Base-by-base conservation (phyloP, 306 rosid genomes). In the Oemleria cerasiformis region DNA sequence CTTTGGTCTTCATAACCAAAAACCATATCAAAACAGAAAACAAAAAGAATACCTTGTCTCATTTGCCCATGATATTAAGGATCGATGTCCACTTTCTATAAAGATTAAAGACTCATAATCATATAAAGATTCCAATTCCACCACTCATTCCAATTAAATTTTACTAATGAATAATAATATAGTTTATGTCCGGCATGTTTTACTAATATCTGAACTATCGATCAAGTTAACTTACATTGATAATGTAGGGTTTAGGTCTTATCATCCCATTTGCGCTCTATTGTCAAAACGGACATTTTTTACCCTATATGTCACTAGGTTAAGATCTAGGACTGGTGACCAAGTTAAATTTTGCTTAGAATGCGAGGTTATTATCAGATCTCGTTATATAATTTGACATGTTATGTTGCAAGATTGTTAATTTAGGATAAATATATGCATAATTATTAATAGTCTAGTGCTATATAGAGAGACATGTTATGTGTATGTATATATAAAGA, bases 1-100 rank as follows among this genome's bases (percentile, higher is more conserved):
- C 30, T 25, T 25, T 25, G 30, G 50, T 49, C 58, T 14, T 10
- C 73, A 60, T 41, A 67, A 63, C 80, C 78, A 71, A n/a, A 53
- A 65, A 67, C 16, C 74, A 71, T 62, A 75, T 58, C 53, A 69
- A 0, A 70, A 73, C 80, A 65, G 70, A 75, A 42, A 73, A 63
- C 43, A 53, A 84, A 76, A 62, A 66, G 69, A 71, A 62, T 71
- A 61, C 6, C 12, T 48, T 55, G 45, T 65, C 71, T 36, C 57
- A 59, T 66, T 73, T 71, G 44, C 77, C 20, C 56, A 64, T 16
- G 13, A 58, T 19, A 20, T 40, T 69, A 20, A 12, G 36, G 58
- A 25, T 25, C 30, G 30, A 49, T 39, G 39, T 7, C 38, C 38
- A 55, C 64, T 69, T 69, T 69, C 51, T 56, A 42, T 42, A 70